phyloP scores from a whole-genome alignment of 1,284 basidiomycete genomes.

The Cutaneotrichosporon cyanovorans region DNA sequence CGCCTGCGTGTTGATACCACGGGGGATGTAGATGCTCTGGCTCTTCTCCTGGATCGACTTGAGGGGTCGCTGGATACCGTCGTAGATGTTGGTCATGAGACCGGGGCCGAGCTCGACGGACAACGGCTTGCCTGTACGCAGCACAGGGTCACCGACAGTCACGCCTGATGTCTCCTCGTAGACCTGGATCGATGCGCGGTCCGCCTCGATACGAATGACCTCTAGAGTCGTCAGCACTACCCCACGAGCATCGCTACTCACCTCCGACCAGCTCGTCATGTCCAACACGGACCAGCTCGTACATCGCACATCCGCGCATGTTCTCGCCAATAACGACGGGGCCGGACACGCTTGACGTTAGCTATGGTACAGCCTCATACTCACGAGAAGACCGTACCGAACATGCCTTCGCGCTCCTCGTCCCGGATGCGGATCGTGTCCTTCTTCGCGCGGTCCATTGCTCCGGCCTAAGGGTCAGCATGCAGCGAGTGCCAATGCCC shows the following conservation, averaged over 20 bases:
- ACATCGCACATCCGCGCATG: conserved; percentile 94
- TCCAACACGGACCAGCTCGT: conserved; percentile 87
- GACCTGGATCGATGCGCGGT: conserved; percentile 98
- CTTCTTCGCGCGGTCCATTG: conserved; percentile 79
- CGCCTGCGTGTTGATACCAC: conserved; percentile 95
- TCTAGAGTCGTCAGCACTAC: conserved; percentile 51
- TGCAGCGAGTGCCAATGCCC: background rate
- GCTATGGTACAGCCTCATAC: conserved; percentile 4
- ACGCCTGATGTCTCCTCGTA: conserved; percentile 98
- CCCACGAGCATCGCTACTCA: conserved; percentile 42
- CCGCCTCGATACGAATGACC: conserved; percentile 93
- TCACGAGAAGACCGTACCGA: conserved; percentile 70
- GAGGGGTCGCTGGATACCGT: conserved; percentile 87
- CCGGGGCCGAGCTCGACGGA: conserved; percentile 97
- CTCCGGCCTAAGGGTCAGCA: conserved; percentile 59
- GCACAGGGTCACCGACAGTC: conserved; percentile 93
- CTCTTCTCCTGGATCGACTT: conserved; percentile 93
- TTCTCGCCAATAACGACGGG: conserved; percentile 96
- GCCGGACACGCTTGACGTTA: conserved; percentile 67
- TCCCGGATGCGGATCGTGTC: conserved; percentile 77
- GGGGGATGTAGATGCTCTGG: conserved; percentile 96
- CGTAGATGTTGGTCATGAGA: conserved; percentile 97
- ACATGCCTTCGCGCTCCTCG: conserved; percentile 80
- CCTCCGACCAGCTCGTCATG: conserved; percentile 96
- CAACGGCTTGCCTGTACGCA: conserved; percentile 94